Evolutionary conservation across 768 basidiomycete genomes (phyloP).

Genomic region (Holtermanniella nyarrowii): DNA sequence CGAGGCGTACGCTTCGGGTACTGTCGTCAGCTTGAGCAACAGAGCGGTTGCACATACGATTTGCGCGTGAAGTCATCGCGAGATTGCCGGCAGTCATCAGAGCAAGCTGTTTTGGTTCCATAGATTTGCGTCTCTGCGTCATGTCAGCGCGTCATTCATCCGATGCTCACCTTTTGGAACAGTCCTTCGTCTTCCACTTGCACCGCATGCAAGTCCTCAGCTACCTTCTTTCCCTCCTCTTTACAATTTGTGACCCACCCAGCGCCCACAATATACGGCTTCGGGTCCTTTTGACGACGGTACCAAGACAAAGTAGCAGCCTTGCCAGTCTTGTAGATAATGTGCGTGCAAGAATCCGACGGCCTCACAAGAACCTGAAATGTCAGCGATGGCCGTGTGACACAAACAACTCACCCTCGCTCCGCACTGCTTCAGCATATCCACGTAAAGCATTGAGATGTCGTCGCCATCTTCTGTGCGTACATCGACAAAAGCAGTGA

Average conservation of each 20-base stretch:
- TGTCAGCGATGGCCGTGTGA: not conserved
- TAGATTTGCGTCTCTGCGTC: slow-evolving; percentile 37
- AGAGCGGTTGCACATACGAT: slow-evolving; percentile 4
- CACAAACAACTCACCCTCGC: slow-evolving; percentile 31
- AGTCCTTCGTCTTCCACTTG: slow-evolving; percentile 31
- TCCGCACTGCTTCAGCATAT: slow-evolving; percentile 36
- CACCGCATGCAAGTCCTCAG: slow-evolving; percentile 26
- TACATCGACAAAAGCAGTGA: slow-evolving; percentile 41
- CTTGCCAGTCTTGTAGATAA: slow-evolving; percentile 41
- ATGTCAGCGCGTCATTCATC: not conserved
- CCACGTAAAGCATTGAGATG: slow-evolving; percentile 28
- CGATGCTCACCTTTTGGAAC: slow-evolving; percentile 33
- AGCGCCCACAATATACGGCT: slow-evolving; percentile 37
- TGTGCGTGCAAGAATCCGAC: slow-evolving; percentile 37
- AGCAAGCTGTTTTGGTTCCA: slow-evolving; percentile 33
- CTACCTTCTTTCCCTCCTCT: slow-evolving; percentile 29
- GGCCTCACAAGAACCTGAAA: slow-evolving; percentile 33
- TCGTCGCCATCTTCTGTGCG: slow-evolving; percentile 39
- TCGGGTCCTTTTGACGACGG: slow-evolving; percentile 22
- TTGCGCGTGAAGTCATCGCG: not conserved
- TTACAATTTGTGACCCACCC: slow-evolving; percentile 40
- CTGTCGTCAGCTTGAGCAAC: not conserved
- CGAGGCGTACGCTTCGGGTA: slow-evolving; percentile 3
- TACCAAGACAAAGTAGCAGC: slow-evolving; percentile 37
- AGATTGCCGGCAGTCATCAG: not conserved